Base-by-base conservation (phyloP, 1,284 basidiomycete genomes). In the Ceratobasidium sp. region DNA sequence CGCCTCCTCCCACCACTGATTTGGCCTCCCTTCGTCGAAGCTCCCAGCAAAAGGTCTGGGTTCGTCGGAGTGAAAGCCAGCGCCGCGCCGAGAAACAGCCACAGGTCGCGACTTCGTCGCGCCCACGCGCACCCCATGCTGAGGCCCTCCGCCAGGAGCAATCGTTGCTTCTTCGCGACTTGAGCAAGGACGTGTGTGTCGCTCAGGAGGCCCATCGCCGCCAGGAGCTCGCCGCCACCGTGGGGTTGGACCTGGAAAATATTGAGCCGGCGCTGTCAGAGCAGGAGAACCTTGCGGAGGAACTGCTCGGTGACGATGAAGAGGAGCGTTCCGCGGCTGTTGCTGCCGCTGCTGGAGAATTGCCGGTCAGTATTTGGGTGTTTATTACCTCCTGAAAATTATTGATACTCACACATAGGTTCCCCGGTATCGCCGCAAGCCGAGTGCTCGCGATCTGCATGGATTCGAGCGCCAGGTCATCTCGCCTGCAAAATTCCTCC, bases 381-480 rank as follows among this genome's bases (percentile, higher is more conserved):
- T n/a, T 33, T 57, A 57, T 19, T 17, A 33, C 29, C 11, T 15
- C 17, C 19, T 41, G 29, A 31, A 15, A 33, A 57, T 17, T 57
- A 57, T 57, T 57, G 22, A 57, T 57, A 31, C 54, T 57, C 11
- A 57, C 19, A 4, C 11, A 5, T 11, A 41, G 36, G 11, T 33
- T 57, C 17, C 9, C 14, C 29, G 54, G 14, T 29, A 29, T 33
- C 29, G 33, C 19, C 54, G 54, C 14, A 57, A 57, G 54, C 54
- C 54, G 14, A 57, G 54, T 29, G 54, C 54, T 19, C 54, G 54
- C 11, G 54, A 57, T 33, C 29, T 57, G 6, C 9, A 31, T 17
- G 54, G 54, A 8, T 57, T 31, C 29, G 27, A 57, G n/a, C 54
- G 54, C 54, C 27, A 57, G 19, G 33, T 57, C 17, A 15, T 57